Percentiles rank a stretch among this genome's conserved stretches.
Evolutionary conservation across 805 yeast species (phyloP).

Genomic region (Cyberlindnera lachancei): DNA sequence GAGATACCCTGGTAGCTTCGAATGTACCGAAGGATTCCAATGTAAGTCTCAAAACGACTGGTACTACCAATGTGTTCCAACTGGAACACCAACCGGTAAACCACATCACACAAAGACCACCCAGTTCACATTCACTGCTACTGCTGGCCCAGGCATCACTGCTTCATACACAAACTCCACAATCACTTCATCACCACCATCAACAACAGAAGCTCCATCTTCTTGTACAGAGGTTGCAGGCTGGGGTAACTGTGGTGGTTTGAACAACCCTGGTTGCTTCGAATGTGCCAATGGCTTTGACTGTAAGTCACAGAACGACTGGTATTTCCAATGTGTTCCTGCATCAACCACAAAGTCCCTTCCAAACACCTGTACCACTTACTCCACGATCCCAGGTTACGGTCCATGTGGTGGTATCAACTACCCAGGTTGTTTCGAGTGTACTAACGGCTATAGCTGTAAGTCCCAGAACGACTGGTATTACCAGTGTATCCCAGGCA

Average conservation of each 20-base stretch:
- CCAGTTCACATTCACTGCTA: too few species aligned
- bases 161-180: too few species aligned
- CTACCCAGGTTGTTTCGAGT: slow-evolving; percentile 7
- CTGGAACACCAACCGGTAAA: too few species aligned
- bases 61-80: slow-evolving; percentile 11
- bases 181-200: too few species aligned
- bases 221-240: too few species aligned
- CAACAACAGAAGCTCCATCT: too few species aligned
- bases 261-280: slow-evolving; percentile 1
- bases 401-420: slow-evolving; percentile 16
- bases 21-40: slow-evolving; percentile 7
- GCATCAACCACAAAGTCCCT: slow-evolving; percentile 1
- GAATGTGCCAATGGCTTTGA: slow-evolving; percentile 8
- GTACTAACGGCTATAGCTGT: slow-evolving; percentile 10
- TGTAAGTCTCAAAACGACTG: slow-evolving; percentile 6
- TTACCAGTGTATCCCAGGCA: slow-evolving; percentile 9
- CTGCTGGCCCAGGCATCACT: too few species aligned
- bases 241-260: slow-evolving; percentile 13
- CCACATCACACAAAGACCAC: too few species aligned
- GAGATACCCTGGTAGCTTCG: slow-evolving; percentile 2
- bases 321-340: slow-evolving; percentile 10
- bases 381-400: slow-evolving; percentile 1
- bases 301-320: slow-evolving; percentile 6
- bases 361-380: slow-evolving; percentile 1
- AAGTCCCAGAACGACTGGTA: slow-evolving; percentile 7